Evolutionary conservation across 176 grass and related monocot species (phyloP).

Genomic region (Ananas comosus): DNA sequence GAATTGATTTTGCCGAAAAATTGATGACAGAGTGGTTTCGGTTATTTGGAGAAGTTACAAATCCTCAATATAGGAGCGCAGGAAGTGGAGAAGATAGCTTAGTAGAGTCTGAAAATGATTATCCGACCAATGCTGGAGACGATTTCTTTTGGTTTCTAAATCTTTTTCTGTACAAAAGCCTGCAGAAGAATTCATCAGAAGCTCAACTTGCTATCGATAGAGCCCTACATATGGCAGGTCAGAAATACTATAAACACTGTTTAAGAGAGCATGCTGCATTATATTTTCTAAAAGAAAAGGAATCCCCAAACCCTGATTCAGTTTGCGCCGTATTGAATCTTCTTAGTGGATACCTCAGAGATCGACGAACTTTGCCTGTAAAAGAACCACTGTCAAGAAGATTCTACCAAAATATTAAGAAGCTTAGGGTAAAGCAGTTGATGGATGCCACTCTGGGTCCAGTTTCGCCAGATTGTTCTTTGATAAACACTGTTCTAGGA

Average conservation of each 20-base stretch:
- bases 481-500: constrained; percentile 73
- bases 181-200: constrained; percentile 47
- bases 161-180: constrained; percentile 52
- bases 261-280: constrained; percentile 72
- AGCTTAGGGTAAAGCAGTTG: constrained; percentile 56
- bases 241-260: constrained; percentile 50
- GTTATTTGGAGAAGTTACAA: constrained; percentile 30
- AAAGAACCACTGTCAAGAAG: constrained; percentile 59
- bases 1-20: constrained; percentile 51
- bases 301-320: constrained; percentile 24
- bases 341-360: constrained; percentile 48
- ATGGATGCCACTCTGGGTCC: constrained; percentile 70
- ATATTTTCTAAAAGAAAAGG: constrained; percentile 34
- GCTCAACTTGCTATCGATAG: constrained; percentile 59
- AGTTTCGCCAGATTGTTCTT: constrained; percentile 40
- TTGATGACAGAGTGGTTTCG: constrained; percentile 57
- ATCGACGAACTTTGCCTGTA: constrained; percentile 25
- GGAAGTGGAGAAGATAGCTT: constrained; percentile 12
- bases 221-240: constrained; percentile 41
- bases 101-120: constrained; percentile 18
- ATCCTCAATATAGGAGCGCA: constrained; percentile 18
- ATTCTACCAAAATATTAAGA: constrained; percentile 68
- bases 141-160: constrained; percentile 57
- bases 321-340: constrained; percentile 35
- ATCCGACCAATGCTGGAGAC: constrained; percentile 43